phyloP scores from a whole-genome alignment of 2,329 filamentous ascomycete species.

The Leptographium lundbergii region DNA sequence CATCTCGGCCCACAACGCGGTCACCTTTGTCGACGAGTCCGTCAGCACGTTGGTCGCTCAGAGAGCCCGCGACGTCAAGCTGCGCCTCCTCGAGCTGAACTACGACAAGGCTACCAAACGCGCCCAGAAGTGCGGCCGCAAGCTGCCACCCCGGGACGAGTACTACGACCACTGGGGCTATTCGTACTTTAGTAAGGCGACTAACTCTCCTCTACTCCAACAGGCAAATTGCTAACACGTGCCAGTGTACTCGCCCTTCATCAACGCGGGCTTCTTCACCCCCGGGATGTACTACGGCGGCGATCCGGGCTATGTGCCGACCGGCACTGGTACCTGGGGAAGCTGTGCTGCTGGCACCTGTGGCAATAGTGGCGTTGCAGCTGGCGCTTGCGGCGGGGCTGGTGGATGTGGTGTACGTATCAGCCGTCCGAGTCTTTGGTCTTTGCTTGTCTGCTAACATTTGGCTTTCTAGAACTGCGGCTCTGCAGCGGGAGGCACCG shows the following conservation, averaged over 20 bases:
- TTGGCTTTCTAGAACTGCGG: constrained; percentile 6
- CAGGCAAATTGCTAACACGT: background rate
- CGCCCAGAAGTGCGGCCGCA: constrained; percentile 35
- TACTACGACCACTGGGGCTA: constrained; percentile 44
- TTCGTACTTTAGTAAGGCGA: constrained; percentile 24
- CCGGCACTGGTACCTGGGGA: constrained; percentile 24
- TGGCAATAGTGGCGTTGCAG: constrained; percentile 26
- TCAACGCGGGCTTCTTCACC: constrained; percentile 28
- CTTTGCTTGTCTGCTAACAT: background rate
- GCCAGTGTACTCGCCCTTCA: constrained; percentile 31
- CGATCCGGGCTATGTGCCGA: constrained; percentile 22
- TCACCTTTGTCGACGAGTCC: constrained; percentile 22
- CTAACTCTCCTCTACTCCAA: background rate
- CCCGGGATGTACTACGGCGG: constrained; percentile 33
- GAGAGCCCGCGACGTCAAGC: constrained; percentile 23
- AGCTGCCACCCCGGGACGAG: constrained; percentile 31
- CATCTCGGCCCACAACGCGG: constrained; percentile 61
- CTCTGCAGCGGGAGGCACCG: constrained; percentile 1
- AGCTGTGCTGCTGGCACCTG: constrained; percentile 35
- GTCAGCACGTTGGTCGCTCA: background rate
- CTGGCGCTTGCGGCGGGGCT: constrained; percentile 30
- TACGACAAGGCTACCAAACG: constrained; percentile 42
- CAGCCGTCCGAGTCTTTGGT: background rate
- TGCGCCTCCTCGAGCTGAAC: constrained; percentile 32
- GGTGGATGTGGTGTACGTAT: constrained; percentile 21